A percentile compares a stretch with the other conserved stretches of the same genome.
These are phyloP conservation scores for Mimosa pudica DNA, from an alignment of 306 rosid genomes.

Conservation along the genomic window DNA sequence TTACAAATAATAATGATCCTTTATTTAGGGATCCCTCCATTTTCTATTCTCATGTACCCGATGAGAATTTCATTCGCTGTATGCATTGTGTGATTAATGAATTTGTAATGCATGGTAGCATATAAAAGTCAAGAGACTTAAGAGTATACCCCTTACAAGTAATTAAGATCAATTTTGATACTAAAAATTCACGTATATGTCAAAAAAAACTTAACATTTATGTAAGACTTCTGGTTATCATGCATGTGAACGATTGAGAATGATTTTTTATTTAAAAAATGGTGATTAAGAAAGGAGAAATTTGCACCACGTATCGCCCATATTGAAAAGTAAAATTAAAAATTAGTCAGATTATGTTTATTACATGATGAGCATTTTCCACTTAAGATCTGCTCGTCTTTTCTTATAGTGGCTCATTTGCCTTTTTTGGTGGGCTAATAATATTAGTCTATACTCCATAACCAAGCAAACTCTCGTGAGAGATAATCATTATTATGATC, in stretches of 20 bases:
- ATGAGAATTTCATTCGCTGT: conserved; percentile 38
- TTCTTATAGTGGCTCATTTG: conserved; percentile 13
- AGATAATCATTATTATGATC: conserved; percentile 47
- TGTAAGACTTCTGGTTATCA: background rate
- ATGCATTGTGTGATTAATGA: conserved; percentile 28
- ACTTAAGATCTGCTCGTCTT: conserved; percentile 27
- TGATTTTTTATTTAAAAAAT: background rate
- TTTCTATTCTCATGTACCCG: conserved; percentile 36
- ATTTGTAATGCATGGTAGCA: background rate
- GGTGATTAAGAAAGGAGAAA: background rate
- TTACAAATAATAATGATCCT: conserved; percentile 11
- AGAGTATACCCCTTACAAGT: no score
- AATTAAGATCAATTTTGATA: background rate
- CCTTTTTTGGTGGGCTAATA: conserved; percentile 31
- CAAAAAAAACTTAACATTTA: no score
- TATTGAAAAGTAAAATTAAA: conserved; percentile 23
- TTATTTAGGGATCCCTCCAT: conserved; percentile 30
- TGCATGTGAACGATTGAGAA: background rate
- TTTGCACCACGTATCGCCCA: conserved; percentile 27
- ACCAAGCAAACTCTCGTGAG: conserved; percentile 45
- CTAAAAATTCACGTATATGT: background rate
- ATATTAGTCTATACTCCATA: conserved; percentile 28
- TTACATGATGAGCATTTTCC: conserved; percentile 40
- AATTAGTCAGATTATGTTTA: conserved; percentile 25
- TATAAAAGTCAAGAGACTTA: no score